Base-by-base conservation (phyloP, 2,329 filamentous ascomycete species). In the Fusarium liriodendri region DNA sequence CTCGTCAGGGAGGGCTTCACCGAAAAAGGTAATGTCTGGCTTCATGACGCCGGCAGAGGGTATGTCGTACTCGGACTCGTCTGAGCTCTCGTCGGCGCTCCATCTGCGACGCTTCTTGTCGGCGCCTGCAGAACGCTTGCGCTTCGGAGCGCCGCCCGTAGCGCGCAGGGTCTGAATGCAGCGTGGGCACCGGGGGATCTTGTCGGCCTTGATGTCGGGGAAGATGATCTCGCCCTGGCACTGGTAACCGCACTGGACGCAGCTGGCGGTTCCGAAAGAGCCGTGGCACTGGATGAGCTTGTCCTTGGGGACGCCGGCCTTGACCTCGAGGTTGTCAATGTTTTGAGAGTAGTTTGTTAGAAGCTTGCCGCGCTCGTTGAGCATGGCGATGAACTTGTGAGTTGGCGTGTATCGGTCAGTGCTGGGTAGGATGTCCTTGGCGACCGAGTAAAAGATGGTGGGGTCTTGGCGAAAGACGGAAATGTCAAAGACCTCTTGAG, bases 341-440 rank as follows among this genome's bases (percentile, higher is more conserved):
- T 99, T 99, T 82, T 99, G 97, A 0, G 97, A 97, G 85, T 98
- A 99, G 84, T 98, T 98, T 47, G 95, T 98, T 69, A 98, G 89
- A 8, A 99, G 89, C 82, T 98, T 98, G 74, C 90, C 91, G 82
- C 95, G 93, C 76, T 96, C 89, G 82, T 99, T 94, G 38, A 99
- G 89, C 77, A 98, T 88, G 37, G 92, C 91, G 79, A 99, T 97
- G 85, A 99, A 99, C 62, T 93, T 92, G 86, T 99, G 97, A 0
- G 97, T 98, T 0, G 96, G 95, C 1, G 96, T 95, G 85, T 91
- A 97, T 77, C 91, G 91, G 75, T 94, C 91, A 16, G 92, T 91
- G 25, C 91, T 90, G 13, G 96, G 95, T 33, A 98, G 85, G 73
- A 98, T 98, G 80, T 97, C 95, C 81, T 94, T 94, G 55, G 96